Evolutionary conservation across 306 rosid species (phyloP).

Genomic region (Trifolium fragiferum): DNA sequence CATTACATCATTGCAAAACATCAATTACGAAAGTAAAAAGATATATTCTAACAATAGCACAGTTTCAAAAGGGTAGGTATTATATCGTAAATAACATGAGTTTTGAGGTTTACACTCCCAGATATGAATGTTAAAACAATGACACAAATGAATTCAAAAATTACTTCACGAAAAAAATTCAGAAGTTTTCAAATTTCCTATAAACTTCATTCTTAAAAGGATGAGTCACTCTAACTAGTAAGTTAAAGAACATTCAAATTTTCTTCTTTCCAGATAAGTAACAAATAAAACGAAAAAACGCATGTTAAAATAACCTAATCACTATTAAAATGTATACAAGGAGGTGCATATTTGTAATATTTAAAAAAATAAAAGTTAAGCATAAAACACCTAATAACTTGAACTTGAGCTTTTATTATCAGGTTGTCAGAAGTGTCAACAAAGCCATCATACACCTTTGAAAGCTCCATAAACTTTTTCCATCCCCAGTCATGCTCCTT

Average conservation of each 20-base stretch:
- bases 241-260: slow-evolving; percentile 34
- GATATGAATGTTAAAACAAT: slow-evolving; percentile 3
- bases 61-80: slow-evolving; percentile 13
- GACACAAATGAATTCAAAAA: neutral
- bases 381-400: slow-evolving; percentile 85
- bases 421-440: slow-evolving; percentile 91
- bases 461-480: slow-evolving; percentile 98
- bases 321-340: slow-evolving; percentile 6
- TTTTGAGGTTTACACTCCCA: slow-evolving; percentile 21
- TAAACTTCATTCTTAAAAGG: neutral
- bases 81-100: neutral
- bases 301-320: neutral
- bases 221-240: slow-evolving; percentile 17
- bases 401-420: slow-evolving; percentile 99
- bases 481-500: slow-evolving; percentile 99
- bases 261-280: slow-evolving; percentile 18
- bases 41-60: slow-evolving; percentile 6
- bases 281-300: slow-evolving; percentile 15
- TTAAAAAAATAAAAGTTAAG: slow-evolving; percentile 15
- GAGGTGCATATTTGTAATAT: slow-evolving; percentile 8
- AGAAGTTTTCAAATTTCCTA: slow-evolving; percentile 5
- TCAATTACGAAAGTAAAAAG: neutral
- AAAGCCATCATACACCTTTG: slow-evolving; percentile 95
- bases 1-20: slow-evolving; percentile 11
- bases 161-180: neutral